A percentile compares a stretch with the other conserved stretches of the same genome.
Evolutionary conservation across 805 yeast species (phyloP).

Genomic region (Lipomyces starkeyi): DNA sequence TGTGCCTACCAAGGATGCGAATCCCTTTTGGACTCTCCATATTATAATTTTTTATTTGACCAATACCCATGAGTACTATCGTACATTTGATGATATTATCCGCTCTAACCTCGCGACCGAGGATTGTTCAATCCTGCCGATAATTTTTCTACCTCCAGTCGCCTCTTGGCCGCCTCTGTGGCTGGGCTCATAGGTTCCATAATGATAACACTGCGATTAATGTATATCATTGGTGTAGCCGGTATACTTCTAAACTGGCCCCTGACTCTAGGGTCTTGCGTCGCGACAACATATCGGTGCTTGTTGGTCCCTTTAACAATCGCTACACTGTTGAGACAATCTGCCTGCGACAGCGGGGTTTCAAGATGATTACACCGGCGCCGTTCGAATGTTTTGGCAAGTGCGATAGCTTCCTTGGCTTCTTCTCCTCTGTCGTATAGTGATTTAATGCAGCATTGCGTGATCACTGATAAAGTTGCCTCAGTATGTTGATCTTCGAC

Average conservation of each 20-base stretch:
- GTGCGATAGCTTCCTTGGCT: constrained; percentile 73
- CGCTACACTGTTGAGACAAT: constrained; percentile 77
- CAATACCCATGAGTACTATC: constrained; percentile 1
- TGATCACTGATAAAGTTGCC: constrained; percentile 61
- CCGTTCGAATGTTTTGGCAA: constrained; percentile 86
- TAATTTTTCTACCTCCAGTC: constrained; percentile 69
- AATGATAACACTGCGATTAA: constrained; percentile 91
- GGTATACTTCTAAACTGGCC: constrained; percentile 74
- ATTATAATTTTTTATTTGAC: neutral
- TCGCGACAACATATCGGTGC: constrained; percentile 88
- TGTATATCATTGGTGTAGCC: constrained; percentile 86
- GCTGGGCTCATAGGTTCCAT: constrained; percentile 91
- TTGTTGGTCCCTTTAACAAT: constrained; percentile 77
- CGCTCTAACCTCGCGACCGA: constrained; percentile 22
- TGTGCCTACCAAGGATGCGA: neutral
- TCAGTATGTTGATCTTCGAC: neutral
- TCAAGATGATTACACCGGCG: constrained; percentile 89
- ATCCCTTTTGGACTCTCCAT: neutral
- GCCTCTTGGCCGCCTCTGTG: constrained; percentile 57
- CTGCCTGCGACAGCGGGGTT: constrained; percentile 61
- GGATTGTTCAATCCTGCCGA: constrained; percentile 78
- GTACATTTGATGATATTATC: neutral
- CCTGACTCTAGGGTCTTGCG: constrained; percentile 76
- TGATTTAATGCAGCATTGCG: constrained; percentile 93
- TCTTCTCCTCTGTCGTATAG: constrained; percentile 57